Percentiles rank a stretch among this genome's conserved stretches.
Conservation (phyloP, 2,329 filamentous ascomycete species). For the Paecilomyces niveus region DNA sequence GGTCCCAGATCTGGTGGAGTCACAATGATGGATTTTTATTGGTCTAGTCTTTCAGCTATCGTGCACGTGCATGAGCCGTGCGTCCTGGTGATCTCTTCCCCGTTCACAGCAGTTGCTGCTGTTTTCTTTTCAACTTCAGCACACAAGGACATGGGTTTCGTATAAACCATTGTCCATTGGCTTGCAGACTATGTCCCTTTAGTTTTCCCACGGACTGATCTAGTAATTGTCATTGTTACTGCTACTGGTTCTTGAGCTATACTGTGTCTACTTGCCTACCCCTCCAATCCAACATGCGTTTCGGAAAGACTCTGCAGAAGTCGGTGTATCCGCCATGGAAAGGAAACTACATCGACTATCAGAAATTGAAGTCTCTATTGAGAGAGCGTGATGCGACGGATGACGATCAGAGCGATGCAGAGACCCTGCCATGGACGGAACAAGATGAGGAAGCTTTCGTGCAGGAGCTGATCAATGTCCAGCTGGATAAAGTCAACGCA, state of each 20-base stretch:
- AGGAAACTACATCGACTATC: conserved; percentile 91
- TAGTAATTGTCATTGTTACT: background rate
- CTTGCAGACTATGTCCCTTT: background rate
- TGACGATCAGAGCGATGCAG: conserved; percentile 43
- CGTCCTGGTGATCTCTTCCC: background rate
- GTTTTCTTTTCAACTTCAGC: background rate
- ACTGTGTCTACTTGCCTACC: conserved; percentile 3
- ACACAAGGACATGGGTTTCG: background rate
- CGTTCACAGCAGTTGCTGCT: background rate
- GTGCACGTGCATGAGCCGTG: background rate
- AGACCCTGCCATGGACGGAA: conserved; percentile 70
- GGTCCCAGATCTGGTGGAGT: background rate
- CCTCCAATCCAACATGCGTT: conserved; percentile 62
- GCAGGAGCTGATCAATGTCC: conserved; percentile 87
- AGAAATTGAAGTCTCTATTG: conserved; percentile 81
- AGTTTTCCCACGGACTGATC: background rate
- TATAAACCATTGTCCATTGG: background rate
- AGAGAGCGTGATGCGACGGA: conserved; percentile 61
- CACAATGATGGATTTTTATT: background rate
- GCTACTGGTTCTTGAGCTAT: background rate
- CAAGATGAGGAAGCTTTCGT: conserved; percentile 91
- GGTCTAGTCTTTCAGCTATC: background rate
- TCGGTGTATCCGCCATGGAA: conserved; percentile 83
- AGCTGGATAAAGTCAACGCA: conserved; percentile 87
- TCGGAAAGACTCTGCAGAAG: conserved; percentile 78